Evolutionary conservation across 805 yeast species (phyloP).

Genomic region (Pichia sporocuriosa): DNA sequence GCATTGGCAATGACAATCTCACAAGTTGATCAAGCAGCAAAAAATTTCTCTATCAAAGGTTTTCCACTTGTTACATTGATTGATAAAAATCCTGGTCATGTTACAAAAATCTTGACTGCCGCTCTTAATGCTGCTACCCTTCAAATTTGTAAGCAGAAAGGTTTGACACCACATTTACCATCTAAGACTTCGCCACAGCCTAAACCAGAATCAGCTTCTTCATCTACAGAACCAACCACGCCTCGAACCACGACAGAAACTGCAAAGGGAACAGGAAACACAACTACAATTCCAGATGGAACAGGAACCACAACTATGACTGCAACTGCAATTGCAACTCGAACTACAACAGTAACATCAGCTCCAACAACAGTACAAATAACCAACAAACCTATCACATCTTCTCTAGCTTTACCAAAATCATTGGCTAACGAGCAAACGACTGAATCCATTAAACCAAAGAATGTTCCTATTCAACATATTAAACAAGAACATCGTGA

Average conservation of each 20-base stretch:
- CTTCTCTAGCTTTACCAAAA: too few species aligned
- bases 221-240: slow-evolving; percentile 17
- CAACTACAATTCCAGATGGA: slow-evolving; percentile 2
- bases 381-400: too few species aligned
- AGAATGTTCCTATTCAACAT: background rate
- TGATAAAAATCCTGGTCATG: slow-evolving; percentile 75
- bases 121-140: slow-evolving; percentile 74
- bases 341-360: too few species aligned
- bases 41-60: slow-evolving; percentile 72
- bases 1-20: slow-evolving; percentile 92
- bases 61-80: slow-evolving; percentile 72
- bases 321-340: too few species aligned
- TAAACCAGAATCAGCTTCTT: slow-evolving; percentile 24
- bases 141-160: slow-evolving; percentile 50
- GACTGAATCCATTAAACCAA: too few species aligned
- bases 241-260: slow-evolving; percentile 21
- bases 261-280: slow-evolving; percentile 2
- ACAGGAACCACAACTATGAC: too few species aligned
- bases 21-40: slow-evolving; percentile 82
- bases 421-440: too few species aligned
- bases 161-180: slow-evolving; percentile 27
- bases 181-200: slow-evolving; percentile 16
- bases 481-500: slow-evolving; percentile 7
- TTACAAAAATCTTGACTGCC: slow-evolving; percentile 70
- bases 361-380: too few species aligned